These are phyloP conservation scores for Coemansia erecta DNA, from an alignment of 192 early-diverging fungal species.

Conservation along the genomic window DNA sequence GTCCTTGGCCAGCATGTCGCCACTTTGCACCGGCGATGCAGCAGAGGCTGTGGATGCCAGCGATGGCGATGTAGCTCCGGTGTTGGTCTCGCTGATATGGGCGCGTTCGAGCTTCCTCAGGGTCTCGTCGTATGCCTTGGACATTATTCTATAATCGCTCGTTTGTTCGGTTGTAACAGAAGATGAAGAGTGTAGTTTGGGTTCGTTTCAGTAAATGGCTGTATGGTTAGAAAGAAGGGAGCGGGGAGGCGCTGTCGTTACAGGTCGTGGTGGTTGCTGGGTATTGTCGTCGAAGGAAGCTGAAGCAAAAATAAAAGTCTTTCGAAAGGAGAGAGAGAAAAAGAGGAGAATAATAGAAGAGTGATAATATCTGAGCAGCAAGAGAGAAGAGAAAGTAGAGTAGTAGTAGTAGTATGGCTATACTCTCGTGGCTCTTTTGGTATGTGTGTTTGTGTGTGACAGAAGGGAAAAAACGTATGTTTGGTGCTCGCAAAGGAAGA, in stretches of 20 bases:
- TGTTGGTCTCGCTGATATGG: slow-evolving; percentile 28
- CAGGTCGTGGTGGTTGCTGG: too few species aligned
- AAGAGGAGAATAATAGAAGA: too few species aligned
- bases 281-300: too few species aligned
- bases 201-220: not conserved
- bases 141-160: slow-evolving; percentile 39
- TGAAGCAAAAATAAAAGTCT: too few species aligned
- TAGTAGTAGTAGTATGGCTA: too few species aligned
- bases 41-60: slow-evolving; percentile 31
- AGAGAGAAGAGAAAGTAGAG: too few species aligned
- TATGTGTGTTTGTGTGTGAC: too few species aligned
- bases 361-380: too few species aligned
- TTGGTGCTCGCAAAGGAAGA: too few species aligned
- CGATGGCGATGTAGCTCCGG: slow-evolving; percentile 26
- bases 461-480: too few species aligned
- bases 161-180: not conserved
- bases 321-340: too few species aligned
- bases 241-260: not conserved
- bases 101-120: slow-evolving; percentile 47
- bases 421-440: too few species aligned
- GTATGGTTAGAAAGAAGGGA: not conserved
- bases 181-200: not conserved
- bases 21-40: slow-evolving; percentile 21
- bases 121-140: slow-evolving; percentile 52
- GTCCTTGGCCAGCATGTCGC: slow-evolving; percentile 16